Evolutionary conservation across 1,139 yeast genomes (phyloP).

Genomic region (Blastobotrys illinoisensis): DNA sequence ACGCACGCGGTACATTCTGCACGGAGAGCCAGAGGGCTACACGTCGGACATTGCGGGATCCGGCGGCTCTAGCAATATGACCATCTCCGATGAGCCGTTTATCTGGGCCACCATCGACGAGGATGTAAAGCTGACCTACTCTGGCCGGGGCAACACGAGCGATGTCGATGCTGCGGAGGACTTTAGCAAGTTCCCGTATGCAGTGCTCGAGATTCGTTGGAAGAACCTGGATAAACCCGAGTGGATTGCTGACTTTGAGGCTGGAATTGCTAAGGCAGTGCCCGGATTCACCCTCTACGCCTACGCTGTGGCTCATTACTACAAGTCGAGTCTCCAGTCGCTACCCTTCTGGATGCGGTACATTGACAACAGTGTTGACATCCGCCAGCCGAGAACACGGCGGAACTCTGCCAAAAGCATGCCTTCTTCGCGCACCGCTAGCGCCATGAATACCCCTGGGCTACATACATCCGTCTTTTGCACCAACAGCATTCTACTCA

Average conservation of each 20-base stretch:
- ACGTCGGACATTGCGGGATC: background rate
- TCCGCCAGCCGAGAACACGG: constrained; percentile 19
- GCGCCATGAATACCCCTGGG: background rate
- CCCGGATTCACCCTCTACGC: constrained; percentile 34
- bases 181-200: constrained; percentile 38
- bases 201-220: constrained; percentile 44
- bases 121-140: constrained; percentile 39
- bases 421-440: background rate
- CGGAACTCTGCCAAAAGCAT: background rate
- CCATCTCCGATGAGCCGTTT: constrained; percentile 19
- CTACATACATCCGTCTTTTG: background rate
- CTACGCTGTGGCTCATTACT: constrained; percentile 28
- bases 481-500: background rate
- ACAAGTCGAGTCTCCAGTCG: constrained; percentile 27
- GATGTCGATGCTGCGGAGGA: constrained; percentile 2
- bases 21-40: constrained; percentile 6
- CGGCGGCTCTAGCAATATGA: constrained; percentile 1
- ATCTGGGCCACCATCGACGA: constrained; percentile 44
- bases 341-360: constrained; percentile 34
- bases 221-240: constrained; percentile 36
- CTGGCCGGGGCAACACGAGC: constrained; percentile 5
- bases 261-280: constrained; percentile 35
- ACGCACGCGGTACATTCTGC: constrained; percentile 28
- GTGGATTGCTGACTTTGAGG: constrained; percentile 35
- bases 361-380: constrained; percentile 31